Percentiles rank a stretch among this genome's conserved stretches.
phyloP scores from a whole-genome alignment of 2,329 filamentous ascomycete species.

The Beauveria rudraprayagi region DNA sequence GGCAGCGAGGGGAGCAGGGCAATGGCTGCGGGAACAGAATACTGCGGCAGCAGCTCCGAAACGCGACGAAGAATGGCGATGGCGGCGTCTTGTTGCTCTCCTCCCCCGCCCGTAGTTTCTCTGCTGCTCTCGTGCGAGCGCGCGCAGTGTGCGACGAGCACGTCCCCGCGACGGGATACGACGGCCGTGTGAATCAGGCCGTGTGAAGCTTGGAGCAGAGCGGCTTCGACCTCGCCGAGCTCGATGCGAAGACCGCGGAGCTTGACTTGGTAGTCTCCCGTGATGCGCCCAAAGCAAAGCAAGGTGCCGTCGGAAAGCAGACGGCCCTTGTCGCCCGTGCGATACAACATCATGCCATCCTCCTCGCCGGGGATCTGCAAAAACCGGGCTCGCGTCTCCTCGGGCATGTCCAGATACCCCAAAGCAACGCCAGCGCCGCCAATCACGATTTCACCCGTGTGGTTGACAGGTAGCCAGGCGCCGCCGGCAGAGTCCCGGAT shows the following conservation, averaged over 20 bases:
- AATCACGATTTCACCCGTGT: constrained; percentile 23
- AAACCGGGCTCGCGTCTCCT: constrained; percentile 1
- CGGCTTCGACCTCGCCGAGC: constrained; percentile 28
- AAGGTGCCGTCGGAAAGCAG: constrained; percentile 24
- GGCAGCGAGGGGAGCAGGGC: background rate
- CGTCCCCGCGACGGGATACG: background rate
- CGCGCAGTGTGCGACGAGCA: background rate
- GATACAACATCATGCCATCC: constrained; percentile 19
- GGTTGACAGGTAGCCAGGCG: constrained; percentile 28
- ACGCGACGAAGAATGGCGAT: background rate
- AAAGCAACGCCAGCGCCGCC: constrained; percentile 21
- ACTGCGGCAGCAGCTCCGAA: constrained; percentile 8
- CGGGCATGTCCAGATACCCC: constrained; percentile 30
- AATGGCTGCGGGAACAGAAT: background rate
- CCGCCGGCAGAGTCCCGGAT: constrained; percentile 26
- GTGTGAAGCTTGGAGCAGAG: constrained; percentile 12
- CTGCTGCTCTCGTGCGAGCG: background rate
- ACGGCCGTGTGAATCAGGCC: background rate
- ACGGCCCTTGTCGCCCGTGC: constrained; percentile 29
- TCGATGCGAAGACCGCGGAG: constrained; percentile 36
- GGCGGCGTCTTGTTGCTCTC: too few species aligned
- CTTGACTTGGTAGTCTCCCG: constrained; percentile 35
- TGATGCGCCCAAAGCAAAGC: constrained; percentile 26
- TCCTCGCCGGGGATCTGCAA: background rate
- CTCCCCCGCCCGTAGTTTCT: too few species aligned